A percentile compares a stretch with the other conserved stretches of the same genome.
Conservation (phyloP, 2,329 filamentous ascomycete species). For the Pseudogymnoascus sp. region DNA sequence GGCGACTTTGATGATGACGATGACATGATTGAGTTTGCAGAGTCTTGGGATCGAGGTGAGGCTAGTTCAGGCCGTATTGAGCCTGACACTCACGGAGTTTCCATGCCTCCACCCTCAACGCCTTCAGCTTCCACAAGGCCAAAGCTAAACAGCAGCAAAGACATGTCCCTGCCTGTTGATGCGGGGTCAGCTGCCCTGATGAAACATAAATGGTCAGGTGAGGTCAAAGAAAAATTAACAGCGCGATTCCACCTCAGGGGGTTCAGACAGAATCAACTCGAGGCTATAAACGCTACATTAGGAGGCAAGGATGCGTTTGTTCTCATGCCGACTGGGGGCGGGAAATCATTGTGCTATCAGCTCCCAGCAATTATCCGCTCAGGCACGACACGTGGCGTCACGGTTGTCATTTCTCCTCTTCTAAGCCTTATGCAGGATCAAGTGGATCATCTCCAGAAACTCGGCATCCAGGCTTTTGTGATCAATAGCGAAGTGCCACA, state of each 20-base stretch:
- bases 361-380: constrained; percentile 76
- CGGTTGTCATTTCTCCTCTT: constrained; percentile 88
- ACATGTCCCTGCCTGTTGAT: constrained; percentile 27
- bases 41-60: constrained; percentile 34
- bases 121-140: constrained; percentile 14
- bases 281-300: constrained; percentile 92
- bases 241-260: constrained; percentile 77
- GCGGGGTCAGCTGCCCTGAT: constrained; percentile 44
- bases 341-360: constrained; percentile 95
- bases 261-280: constrained; percentile 85
- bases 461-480: constrained; percentile 71
- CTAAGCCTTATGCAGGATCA: constrained; percentile 97
- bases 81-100: not conserved
- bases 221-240: constrained; percentile 73
- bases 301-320: constrained; percentile 85
- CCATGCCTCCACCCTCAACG: not conserved
- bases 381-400: constrained; percentile 78
- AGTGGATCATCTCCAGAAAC: constrained; percentile 68
- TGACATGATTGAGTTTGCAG: constrained; percentile 35
- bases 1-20: constrained; percentile 28
- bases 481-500: constrained; percentile 70
- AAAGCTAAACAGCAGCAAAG: constrained; percentile 14
- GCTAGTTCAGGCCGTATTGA: constrained; percentile 16
- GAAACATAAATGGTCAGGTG: constrained; percentile 72
- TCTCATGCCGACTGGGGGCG: constrained; percentile 94